Evolutionary conservation across 805 yeast species (phyloP).

Genomic region (Candida nitratophila): DNA sequence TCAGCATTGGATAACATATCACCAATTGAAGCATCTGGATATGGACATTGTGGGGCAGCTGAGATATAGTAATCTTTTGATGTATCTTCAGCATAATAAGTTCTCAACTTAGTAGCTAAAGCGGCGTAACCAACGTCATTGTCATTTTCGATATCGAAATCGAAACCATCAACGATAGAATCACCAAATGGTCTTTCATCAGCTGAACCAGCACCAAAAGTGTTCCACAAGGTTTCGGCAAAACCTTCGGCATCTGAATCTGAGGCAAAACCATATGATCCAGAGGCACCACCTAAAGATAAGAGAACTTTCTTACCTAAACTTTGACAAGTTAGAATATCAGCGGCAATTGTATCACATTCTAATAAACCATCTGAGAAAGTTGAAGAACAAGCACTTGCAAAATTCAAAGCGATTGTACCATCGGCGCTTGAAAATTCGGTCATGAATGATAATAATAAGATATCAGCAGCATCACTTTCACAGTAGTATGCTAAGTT

Average conservation of each 20-base stretch:
- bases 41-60: constrained; percentile 91
- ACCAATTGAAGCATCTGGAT: constrained; percentile 61
- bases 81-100: constrained; percentile 26
- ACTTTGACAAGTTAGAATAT: constrained; percentile 68
- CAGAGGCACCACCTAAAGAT: constrained; percentile 72
- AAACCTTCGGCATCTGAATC: constrained; percentile 50
- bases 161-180: constrained; percentile 78
- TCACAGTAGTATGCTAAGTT: constrained; percentile 54
- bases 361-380: constrained; percentile 36
- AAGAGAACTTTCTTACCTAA: constrained; percentile 72
- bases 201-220: constrained; percentile 53
- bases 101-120: constrained; percentile 43
- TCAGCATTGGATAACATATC: constrained; percentile 40
- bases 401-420: constrained; percentile 48
- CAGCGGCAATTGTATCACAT: constrained; percentile 42
- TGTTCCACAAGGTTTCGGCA: constrained; percentile 55
- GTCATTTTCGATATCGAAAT: constrained; percentile 63
- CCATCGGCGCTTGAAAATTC: constrained; percentile 41
- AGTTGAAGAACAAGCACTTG: constrained; percentile 37
- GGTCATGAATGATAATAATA: constrained; percentile 63
- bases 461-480: constrained; percentile 61
- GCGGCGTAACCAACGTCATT: constrained; percentile 60
- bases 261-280: constrained; percentile 44
- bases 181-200: constrained; percentile 55
- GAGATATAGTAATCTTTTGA: constrained; percentile 65